These are phyloP conservation scores for Durio zibethinus DNA, from an alignment of 345 rosid species.

Conservation along the genomic window DNA sequence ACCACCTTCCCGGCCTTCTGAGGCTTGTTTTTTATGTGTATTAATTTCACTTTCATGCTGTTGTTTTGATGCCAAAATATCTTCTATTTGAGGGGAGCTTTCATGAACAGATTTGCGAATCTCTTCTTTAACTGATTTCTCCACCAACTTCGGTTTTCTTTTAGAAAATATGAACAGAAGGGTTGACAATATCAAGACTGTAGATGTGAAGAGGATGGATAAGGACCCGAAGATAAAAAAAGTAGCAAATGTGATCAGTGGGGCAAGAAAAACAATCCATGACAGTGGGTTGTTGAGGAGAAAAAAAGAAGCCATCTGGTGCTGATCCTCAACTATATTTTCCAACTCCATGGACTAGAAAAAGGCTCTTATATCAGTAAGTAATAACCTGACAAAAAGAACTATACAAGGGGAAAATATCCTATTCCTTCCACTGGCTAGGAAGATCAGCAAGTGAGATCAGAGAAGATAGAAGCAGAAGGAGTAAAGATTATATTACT, in stretches of 20 bases:
- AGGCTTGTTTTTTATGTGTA: neutral
- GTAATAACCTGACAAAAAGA: neutral
- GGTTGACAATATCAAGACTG: conserved; percentile 32
- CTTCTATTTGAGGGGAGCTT: neutral
- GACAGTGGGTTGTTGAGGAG: conserved; percentile 32
- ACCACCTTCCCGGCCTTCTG: conserved; percentile 2
- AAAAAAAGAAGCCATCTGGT: conserved; percentile 26
- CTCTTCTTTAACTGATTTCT: conserved; percentile 23
- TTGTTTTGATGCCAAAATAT: conserved; percentile 13
- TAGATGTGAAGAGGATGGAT: conserved; percentile 30
- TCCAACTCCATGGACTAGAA: conserved; percentile 29
- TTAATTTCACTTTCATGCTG: neutral
- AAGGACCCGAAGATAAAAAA: conserved; percentile 32
- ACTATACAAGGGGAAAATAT: neutral
- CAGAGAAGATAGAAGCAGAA: neutral
- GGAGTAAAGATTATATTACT: neutral
- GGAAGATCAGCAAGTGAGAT: conserved; percentile 21
- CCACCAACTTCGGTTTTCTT: conserved; percentile 1
- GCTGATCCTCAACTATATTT: conserved; percentile 20
- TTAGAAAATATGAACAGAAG: conserved; percentile 27
- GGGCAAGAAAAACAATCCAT: conserved; percentile 31
- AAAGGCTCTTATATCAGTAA: conserved; percentile 7
- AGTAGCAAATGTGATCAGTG: conserved; percentile 26
- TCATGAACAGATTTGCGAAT: conserved; percentile 15
- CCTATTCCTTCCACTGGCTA: neutral